Evolutionary conservation across 345 rosid species (phyloP), one percentile per base, ranked within the genome.

Genomic region (Citrus medica): DNA sequence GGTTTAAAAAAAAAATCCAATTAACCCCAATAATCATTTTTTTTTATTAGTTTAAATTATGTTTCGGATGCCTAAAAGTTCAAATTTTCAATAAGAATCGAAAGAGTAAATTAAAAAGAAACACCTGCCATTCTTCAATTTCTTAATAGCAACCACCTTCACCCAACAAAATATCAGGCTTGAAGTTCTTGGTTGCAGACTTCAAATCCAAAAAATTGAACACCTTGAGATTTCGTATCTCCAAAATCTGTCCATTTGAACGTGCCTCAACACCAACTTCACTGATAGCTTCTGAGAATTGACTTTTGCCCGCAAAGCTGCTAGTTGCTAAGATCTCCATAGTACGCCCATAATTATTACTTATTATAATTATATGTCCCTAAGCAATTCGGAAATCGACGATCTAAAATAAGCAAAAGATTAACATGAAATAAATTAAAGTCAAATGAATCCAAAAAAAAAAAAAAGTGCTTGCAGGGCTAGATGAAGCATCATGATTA

Each of bases 71-170:
- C 38, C 32, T 4, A 30, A 37, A 17, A 17, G 22, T 4, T 53
- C 22, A 7, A 16, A 6, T 5, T 53, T 66, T 17, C 19, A 12
- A 17, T 35, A 62, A 62, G n/a, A n/a, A 66, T 16, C 7, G 22
- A 2, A 33, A 17, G 40, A 19, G 25, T 66, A 32, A 17, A 4
- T 40, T 4, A 14, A 59, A 58, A 40, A 0, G 32, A 40, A 62
- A 74, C 83, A 94, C 97, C 83, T 89, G 92, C 98, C 98, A 93
- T 74, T 92, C 90, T 42, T 95, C 78, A 91, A 76, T 86, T 91
- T 90, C 86, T 93, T 95, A 76, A 95, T 85, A 66, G 98, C 98
- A 72, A 93, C 93, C 33, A 37, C 98, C 98, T 80, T 92, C 89
- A 3, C 95, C 98, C 86, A 95, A 76, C 80, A 89, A 71, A 76